Base-by-base conservation (phyloP, 2,329 filamentous ascomycete genomes). In the Chrysoporthe puriensis region DNA sequence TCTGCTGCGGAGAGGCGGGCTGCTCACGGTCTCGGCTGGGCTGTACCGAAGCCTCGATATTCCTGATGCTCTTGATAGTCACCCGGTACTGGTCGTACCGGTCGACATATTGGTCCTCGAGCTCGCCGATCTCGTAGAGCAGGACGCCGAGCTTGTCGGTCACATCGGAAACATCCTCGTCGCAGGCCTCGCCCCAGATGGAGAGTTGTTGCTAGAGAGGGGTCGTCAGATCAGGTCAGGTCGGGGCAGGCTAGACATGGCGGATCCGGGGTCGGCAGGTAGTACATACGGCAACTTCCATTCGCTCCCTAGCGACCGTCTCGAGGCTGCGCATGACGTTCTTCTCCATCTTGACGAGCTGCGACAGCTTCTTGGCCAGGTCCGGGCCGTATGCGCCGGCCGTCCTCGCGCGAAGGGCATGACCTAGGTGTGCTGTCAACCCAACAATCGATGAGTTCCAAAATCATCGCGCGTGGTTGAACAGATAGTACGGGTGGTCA, bases 341-440 rank as follows among this genome's bases (percentile, higher is more conserved):
- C 90, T 99, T 99, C 84, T 99, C 96, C 96, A 99, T 99, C 88
- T 99, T 99, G 71, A 99, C 96, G 64, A 99, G 88, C 83, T 97
- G 93, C 52, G 94, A 93, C 71, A 99, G 90, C 87, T 99, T 99
- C 88, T 97, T 97, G 68, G 96, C 91, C 68, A 99, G 90, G 76
- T 99, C 96, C 67, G 94, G 88, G 71, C 88, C 87, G 72, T 93
- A 94, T 74, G 91, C 90, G 73, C 91, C 92, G 71, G 91, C 91
- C 56, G 90, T 86, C 76, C 91, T 90, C 77, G 89, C 87, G 74
- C 92, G 88, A 78, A 94, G 88, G 70, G 86, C 86, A 86, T 90
- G 88, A 71, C 86, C 86, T 88, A 72, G 50, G 70, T 69, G 73
- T 69, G 48, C 52, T 65, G 71, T 75, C 73, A 76, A 72, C 66